Conservation (phyloP, 306 rosid species). For the Casuarina glauca region DNA sequence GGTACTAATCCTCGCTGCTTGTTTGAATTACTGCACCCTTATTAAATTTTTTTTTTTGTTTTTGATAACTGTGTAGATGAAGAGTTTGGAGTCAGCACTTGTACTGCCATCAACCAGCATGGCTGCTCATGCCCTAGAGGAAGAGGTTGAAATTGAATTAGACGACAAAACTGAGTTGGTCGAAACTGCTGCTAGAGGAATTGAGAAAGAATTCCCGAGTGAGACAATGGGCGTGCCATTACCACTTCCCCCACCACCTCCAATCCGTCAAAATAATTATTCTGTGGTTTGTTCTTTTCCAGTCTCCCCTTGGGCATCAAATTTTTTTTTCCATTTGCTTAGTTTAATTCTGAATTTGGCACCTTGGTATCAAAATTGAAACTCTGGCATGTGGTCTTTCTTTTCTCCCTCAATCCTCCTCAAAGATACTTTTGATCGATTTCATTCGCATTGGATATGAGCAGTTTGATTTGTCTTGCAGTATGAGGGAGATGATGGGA, state of each 20-base stretch:
- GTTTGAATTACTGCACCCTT: not conserved
- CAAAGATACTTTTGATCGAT: too few relatives aligned
- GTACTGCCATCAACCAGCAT: conserved; percentile 70
- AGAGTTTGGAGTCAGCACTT: conserved; percentile 46
- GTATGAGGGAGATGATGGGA: conserved; percentile 67
- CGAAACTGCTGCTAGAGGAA: conserved; percentile 39
- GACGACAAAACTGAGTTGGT: conserved; percentile 38
- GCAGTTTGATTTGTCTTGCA: conserved; percentile 43
- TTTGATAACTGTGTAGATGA: conserved; percentile 44
- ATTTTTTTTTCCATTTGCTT: not conserved
- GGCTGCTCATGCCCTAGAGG: conserved; percentile 79
- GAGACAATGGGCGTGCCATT: conserved; percentile 36
- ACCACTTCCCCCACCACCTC: conserved; percentile 60
- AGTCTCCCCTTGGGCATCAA: not conserved
- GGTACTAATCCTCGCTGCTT: conserved; percentile 4
- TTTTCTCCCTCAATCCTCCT: too few relatives aligned
- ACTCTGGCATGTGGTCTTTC: not conserved
- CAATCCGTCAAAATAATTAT: conserved; percentile 47
- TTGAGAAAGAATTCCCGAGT: conserved; percentile 39
- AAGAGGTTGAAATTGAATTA: conserved; percentile 72
- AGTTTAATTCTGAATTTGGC: not conserved
- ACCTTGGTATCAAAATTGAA: not conserved
- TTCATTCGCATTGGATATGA: conserved; percentile 24
- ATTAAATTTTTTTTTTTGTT: not conserved
- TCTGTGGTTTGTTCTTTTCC: conserved; percentile 50